A percentile compares a stretch with the other conserved stretches of the same genome.
Conservation (phyloP, 257 asterid genomes). For the Prunella vulgaris region DNA sequence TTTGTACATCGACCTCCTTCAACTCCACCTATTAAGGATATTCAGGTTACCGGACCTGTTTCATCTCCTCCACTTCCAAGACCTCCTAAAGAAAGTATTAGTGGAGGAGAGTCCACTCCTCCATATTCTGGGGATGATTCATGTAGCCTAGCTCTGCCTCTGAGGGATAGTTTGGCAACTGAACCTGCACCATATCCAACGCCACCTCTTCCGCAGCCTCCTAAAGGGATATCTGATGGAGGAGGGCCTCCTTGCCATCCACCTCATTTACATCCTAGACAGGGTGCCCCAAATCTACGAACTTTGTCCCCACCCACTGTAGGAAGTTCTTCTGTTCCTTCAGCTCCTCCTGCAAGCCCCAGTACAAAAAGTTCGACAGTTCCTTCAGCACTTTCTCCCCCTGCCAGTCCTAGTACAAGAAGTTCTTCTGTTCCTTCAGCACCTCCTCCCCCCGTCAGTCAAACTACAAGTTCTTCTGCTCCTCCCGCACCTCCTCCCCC, state of each 20-base stretch:
- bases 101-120: constrained; percentile 20
- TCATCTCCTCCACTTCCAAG: constrained; percentile 23
- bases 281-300: constrained; percentile 27
- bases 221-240: constrained; percentile 23
- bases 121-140: constrained; percentile 20
- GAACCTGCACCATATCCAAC: constrained; percentile 29
- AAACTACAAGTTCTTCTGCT: constrained; percentile 7
- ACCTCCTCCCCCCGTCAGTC: constrained; percentile 3
- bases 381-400: background rate
- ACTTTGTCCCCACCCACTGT: constrained; percentile 39
- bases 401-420: background rate
- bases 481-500: constrained; percentile 50
- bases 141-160: constrained; percentile 18
- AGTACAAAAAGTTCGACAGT: background rate
- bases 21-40: constrained; percentile 27
- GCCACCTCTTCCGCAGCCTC: constrained; percentile 37
- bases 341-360: constrained; percentile 26
- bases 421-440: background rate
- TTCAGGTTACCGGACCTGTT: constrained; percentile 18
- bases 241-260: constrained; percentile 39
- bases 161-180: constrained; percentile 25
- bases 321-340: too few relatives aligned
- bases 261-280: constrained; percentile 33
- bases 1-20: constrained; percentile 27
- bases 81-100: constrained; percentile 12